These are phyloP conservation scores for Mycogone perniciosa DNA, from an alignment of 2,329 filamentous ascomycete genomes.

Conservation along the genomic window DNA sequence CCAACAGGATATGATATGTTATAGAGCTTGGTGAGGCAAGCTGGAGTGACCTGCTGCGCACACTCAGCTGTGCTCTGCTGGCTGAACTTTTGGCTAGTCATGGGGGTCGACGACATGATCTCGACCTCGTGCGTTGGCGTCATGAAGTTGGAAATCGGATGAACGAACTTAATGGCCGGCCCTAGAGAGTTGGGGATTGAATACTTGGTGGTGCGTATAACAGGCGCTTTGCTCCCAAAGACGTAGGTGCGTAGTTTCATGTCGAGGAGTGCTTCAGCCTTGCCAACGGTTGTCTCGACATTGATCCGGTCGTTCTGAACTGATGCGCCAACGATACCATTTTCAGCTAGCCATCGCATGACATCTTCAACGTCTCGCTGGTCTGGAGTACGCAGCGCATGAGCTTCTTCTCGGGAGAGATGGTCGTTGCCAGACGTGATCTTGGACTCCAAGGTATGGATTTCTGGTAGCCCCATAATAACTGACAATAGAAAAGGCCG, in stretches of 20 bases:
- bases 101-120: slow-evolving; percentile 1
- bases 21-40: slow-evolving; percentile 40
- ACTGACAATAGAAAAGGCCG: slow-evolving; percentile 26
- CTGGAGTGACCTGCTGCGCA: slow-evolving; percentile 26
- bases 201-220: slow-evolving; percentile 41
- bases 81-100: not conserved
- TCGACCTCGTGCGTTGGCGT: slow-evolving; percentile 29
- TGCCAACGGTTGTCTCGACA: slow-evolving; percentile 34
- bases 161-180: slow-evolving; percentile 38
- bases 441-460: slow-evolving; percentile 20
- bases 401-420: slow-evolving; percentile 32
- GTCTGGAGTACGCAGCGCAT: slow-evolving; percentile 30
- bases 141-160: slow-evolving; percentile 46
- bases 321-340: slow-evolving; percentile 28
- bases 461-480: slow-evolving; percentile 27
- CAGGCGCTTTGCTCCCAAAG: slow-evolving; percentile 30
- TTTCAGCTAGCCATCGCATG: slow-evolving; percentile 35
- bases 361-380: slow-evolving; percentile 30
- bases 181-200: slow-evolving; percentile 35
- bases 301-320: slow-evolving; percentile 36
- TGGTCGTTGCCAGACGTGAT: slow-evolving; percentile 20
- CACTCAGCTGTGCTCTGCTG: not conserved
- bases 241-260: slow-evolving; percentile 37
- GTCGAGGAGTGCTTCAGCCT: slow-evolving; percentile 35
- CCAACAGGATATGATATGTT: slow-evolving; percentile 34